Conservation (phyloP, 257 asterid genomes). For the Petunia secreta region DNA sequence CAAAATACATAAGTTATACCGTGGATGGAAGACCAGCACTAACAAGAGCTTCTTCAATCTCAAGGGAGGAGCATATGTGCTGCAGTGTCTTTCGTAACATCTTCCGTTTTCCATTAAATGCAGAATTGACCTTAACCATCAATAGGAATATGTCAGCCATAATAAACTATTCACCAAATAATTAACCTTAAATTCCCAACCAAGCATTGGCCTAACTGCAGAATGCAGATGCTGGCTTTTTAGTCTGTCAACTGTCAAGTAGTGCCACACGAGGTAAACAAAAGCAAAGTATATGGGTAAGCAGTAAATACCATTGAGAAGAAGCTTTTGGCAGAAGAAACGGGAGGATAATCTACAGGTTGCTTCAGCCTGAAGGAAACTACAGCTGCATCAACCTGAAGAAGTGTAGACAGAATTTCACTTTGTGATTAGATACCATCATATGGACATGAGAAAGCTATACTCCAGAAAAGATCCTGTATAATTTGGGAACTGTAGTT, state of each 20-base stretch:
- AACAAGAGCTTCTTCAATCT: constrained; percentile 77
- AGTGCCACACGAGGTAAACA: neutral
- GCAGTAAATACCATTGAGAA: constrained; percentile 70
- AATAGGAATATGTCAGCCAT: constrained; percentile 16
- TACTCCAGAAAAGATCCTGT: neutral
- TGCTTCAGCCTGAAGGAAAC: constrained; percentile 77
- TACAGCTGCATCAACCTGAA: constrained; percentile 95
- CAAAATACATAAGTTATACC: constrained; percentile 35
- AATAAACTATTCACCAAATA: neutral
- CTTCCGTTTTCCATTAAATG: constrained; percentile 94
- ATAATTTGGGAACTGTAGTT: neutral
- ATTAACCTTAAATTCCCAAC: constrained; percentile 7
- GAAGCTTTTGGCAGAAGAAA: constrained; percentile 87
- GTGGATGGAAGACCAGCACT: constrained; percentile 68
- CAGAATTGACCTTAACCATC: constrained; percentile 79
- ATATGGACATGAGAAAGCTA: constrained; percentile 16
- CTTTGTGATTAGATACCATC: constrained; percentile 1
- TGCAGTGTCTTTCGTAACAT: constrained; percentile 92
- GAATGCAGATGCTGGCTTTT: neutral
- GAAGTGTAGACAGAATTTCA: neutral
- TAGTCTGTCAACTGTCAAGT: neutral
- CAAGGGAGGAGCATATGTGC: constrained; percentile 72
- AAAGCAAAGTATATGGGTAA: neutral
- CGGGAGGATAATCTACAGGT: constrained; percentile 66
- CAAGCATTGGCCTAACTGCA: neutral